A percentile compares a stretch with the other conserved stretches of the same genome.
phyloP scores from a whole-genome alignment of 2,329 filamentous ascomycete genomes.

The Metarhizium robertsii region DNA sequence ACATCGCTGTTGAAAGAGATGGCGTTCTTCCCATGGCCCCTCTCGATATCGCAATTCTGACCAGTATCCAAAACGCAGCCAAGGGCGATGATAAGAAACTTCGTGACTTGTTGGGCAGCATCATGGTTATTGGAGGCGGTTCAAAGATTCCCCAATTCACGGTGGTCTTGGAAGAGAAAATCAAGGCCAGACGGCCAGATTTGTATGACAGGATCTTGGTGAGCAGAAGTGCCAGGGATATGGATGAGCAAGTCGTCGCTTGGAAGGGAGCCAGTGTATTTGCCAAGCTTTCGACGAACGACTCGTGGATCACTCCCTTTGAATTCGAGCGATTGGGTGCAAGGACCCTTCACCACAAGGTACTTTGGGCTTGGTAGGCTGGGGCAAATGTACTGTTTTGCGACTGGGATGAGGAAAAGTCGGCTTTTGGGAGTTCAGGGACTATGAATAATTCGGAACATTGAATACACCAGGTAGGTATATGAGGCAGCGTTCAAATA shows the following conservation, averaged over 20 bases:
- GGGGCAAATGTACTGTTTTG: not conserved
- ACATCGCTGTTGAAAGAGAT: conserved; percentile 62
- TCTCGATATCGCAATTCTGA: conserved; percentile 82
- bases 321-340: conserved; percentile 84
- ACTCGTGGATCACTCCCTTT: conserved; percentile 82
- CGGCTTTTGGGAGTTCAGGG: conserved; percentile 2
- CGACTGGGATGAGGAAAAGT: not conserved
- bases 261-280: conserved; percentile 99
- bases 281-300: conserved; percentile 83
- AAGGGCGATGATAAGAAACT: conserved; percentile 88
- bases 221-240: conserved; percentile 70
- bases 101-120: conserved; percentile 78
- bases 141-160: conserved; percentile 74
- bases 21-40: conserved; percentile 72
- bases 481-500: not conserved
- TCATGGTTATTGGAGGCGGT: conserved; percentile 85
- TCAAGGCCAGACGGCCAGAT: conserved; percentile 58
- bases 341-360: conserved; percentile 77
- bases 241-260: conserved; percentile 93
- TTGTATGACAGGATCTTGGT: conserved; percentile 52
- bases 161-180: conserved; percentile 70
- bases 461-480: not conserved
- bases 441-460: not conserved
- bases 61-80: conserved; percentile 78
- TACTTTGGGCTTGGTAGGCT: conserved; percentile 51